phyloP scores from a whole-genome alignment of 192 early-diverging fungal species.

The Coemansia reversa region DNA sequence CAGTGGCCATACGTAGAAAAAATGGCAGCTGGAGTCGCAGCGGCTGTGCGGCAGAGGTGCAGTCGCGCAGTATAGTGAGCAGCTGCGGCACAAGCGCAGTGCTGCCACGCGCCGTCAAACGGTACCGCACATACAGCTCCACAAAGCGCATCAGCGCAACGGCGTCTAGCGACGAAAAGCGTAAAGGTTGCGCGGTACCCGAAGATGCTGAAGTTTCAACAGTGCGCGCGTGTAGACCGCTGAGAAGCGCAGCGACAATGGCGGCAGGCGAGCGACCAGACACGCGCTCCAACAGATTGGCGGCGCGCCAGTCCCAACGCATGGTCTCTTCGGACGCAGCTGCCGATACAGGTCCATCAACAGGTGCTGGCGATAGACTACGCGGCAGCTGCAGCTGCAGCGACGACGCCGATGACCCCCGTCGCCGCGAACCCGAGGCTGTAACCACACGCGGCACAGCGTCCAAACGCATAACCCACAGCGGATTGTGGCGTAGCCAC shows the following conservation, averaged over 20 bases:
- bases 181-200: not conserved
- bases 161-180: slow-evolving; percentile 21
- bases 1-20: slow-evolving; percentile 47
- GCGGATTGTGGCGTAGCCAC: slow-evolving; percentile 44
- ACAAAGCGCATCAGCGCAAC: slow-evolving; percentile 37
- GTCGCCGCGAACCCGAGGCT: slow-evolving; percentile 3
- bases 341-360: slow-evolving; percentile 1
- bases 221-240: slow-evolving; percentile 27
- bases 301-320: slow-evolving; percentile 40
- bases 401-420: slow-evolving; percentile 37
- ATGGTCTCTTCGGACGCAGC: slow-evolving; percentile 23
- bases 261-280: slow-evolving; percentile 29
- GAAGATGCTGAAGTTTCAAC: slow-evolving; percentile 12
- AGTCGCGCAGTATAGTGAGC: slow-evolving; percentile 36
- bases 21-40: slow-evolving; percentile 40
- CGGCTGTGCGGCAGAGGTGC: slow-evolving; percentile 25
- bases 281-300: slow-evolving; percentile 37
- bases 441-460: not conserved
- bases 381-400: slow-evolving; percentile 13
- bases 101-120: slow-evolving; percentile 27
- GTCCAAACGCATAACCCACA: slow-evolving; percentile 35
- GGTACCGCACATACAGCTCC: slow-evolving; percentile 37
- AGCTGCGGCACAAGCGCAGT: slow-evolving; percentile 28
- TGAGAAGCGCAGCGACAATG: slow-evolving; percentile 29
- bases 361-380: not conserved